Conservation (phyloP, 1,284 basidiomycete species). For the Ganoderma leucocontextum region DNA sequence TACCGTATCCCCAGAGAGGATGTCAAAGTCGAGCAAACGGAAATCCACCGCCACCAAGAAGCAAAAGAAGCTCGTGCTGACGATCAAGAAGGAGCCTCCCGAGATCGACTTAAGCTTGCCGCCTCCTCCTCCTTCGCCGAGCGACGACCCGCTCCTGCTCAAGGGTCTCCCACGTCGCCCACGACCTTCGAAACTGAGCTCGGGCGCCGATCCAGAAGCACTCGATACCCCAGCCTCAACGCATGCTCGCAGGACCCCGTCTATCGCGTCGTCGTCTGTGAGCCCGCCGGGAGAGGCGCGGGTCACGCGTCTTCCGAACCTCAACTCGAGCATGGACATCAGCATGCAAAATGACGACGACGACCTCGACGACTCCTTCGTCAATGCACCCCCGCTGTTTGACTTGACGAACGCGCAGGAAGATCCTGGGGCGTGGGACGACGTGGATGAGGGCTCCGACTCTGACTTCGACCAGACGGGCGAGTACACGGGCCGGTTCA, state of each 20-base stretch:
- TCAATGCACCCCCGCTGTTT: conserved; percentile 43
- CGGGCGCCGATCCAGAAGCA: conserved; percentile 4
- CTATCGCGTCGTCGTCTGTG: conserved; percentile 37
- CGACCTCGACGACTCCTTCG: conserved; percentile 32
- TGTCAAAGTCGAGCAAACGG: conserved; percentile 48
- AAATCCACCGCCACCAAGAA: conserved; percentile 41
- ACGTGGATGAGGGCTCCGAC: conserved; percentile 40
- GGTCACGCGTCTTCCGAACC: conserved; percentile 25
- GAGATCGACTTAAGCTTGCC: conserved; percentile 65
- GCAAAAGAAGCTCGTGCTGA: conserved; percentile 43
- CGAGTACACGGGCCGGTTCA: conserved; percentile 72
- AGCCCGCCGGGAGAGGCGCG: conserved; percentile 21
- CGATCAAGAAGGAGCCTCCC: conserved; percentile 68
- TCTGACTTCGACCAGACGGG: conserved; percentile 50
- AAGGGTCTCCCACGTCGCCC: conserved; percentile 46
- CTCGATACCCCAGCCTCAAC: conserved; percentile 20
- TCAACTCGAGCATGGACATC: conserved; percentile 29
- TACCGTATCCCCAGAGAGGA: conserved; percentile 26
- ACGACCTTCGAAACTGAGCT: not conserved
- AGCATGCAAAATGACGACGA: conserved; percentile 28
- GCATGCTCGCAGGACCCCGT: conserved; percentile 36
- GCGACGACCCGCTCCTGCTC: conserved; percentile 75
- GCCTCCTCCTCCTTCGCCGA: conserved; percentile 73
- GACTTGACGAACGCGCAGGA: conserved; percentile 34
- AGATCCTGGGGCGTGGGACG: conserved; percentile 43